Conservation (phyloP, 2,329 filamentous ascomycete genomes). For the Alternaria atra region DNA sequence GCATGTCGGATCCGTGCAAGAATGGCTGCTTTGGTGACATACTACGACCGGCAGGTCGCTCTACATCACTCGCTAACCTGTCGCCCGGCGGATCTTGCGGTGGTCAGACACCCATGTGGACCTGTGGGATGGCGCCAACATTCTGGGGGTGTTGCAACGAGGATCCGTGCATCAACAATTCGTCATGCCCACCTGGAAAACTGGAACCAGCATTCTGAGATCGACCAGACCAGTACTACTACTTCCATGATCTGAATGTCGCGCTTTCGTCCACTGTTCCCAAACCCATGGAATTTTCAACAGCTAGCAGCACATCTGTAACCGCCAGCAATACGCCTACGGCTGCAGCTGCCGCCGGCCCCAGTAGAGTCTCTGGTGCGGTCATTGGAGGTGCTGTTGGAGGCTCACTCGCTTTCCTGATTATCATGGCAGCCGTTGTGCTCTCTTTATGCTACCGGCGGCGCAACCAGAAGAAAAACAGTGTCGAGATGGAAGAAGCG, state of each 20-base stretch:
- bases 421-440: neutral
- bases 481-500: neutral
- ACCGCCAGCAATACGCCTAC: neutral
- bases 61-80: constrained; percentile 33
- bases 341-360: neutral
- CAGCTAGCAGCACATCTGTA: neutral
- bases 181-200: constrained; percentile 34
- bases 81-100: constrained; percentile 43
- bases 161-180: constrained; percentile 44
- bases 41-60: constrained; percentile 43
- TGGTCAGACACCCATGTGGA: constrained; percentile 41
- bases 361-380: neutral
- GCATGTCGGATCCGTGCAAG: constrained; percentile 44
- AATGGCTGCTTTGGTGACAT: constrained; percentile 43
- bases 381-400: neutral
- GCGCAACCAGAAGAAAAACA: neutral
- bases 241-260: constrained; percentile 21
- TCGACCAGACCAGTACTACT: constrained; percentile 22
- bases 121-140: constrained; percentile 37
- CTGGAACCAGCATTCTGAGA: constrained; percentile 31
- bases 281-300: neutral
- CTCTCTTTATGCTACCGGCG: neutral
- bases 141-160: constrained; percentile 51
- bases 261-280: neutral
- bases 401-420: neutral